Conservation (phyloP, 139 green algal genomes). For the Chlamydomonas sphaeroides region DNA sequence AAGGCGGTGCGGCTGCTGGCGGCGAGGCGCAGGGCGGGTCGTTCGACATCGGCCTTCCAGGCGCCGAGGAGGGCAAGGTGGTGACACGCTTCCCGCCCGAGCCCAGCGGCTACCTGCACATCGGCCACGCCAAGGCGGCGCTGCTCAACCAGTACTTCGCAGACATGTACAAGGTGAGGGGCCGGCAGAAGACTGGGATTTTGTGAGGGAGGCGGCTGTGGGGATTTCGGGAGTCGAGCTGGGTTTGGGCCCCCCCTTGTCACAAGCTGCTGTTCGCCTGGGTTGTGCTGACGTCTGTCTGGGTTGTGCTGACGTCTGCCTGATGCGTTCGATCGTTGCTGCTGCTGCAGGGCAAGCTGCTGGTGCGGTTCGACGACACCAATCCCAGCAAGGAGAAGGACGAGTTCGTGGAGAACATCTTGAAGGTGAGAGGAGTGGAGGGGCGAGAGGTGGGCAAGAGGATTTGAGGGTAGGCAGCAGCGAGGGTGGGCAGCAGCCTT, state of each 20-base stretch:
- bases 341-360: conserved; percentile 74
- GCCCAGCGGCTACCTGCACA: conserved; percentile 92
- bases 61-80: conserved; percentile 87
- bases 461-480: no score
- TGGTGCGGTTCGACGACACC: conserved; percentile 99
- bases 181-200: no score
- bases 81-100: conserved; percentile 98
- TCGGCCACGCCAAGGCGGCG: conserved; percentile 96
- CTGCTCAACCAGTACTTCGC: conserved; percentile 96
- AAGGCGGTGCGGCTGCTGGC: background rate
- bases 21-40: conserved; percentile 53
- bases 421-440: no score
- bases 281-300: no score
- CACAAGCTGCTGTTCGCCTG: no score
- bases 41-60: conserved; percentile 90
- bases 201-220: no score
- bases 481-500: no score
- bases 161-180: conserved; percentile 81
- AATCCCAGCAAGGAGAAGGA: conserved; percentile 99
- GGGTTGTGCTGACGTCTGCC: no score
- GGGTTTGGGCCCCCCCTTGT: no score
- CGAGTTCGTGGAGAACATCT: conserved; percentile 97
- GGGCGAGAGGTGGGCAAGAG: no score
- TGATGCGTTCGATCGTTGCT: no score
- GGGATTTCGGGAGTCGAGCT: no score